Evolutionary conservation across 2,329 filamentous ascomycete species (phyloP).

Genomic region (Verticillium klebahnii): DNA sequence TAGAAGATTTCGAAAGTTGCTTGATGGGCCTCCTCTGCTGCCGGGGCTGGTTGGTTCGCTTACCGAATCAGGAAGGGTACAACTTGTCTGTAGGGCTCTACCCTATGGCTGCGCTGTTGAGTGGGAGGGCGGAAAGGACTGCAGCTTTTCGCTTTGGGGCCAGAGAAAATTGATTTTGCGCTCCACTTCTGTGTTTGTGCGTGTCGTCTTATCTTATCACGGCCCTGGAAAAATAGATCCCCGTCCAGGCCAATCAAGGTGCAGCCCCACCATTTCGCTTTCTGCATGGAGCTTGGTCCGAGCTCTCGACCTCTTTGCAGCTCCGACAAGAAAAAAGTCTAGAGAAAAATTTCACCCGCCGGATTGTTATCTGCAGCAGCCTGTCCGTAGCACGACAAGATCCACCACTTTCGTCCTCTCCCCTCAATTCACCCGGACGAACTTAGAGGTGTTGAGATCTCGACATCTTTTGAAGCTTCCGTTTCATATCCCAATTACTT

Average conservation of each 20-base stretch:
- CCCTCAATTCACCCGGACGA: neutral
- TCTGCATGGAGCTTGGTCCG: conserved; percentile 11
- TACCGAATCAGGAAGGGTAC: conserved; percentile 22
- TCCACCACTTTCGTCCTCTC: neutral
- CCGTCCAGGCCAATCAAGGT: conserved; percentile 9
- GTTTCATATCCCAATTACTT: neutral
- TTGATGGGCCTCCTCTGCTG: neutral
- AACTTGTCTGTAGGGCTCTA: neutral
- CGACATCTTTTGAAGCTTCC: conserved; percentile 1
- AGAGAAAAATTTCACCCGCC: conserved; percentile 10
- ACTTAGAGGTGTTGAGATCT: neutral
- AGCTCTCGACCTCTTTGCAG: conserved; percentile 7
- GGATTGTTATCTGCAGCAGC: neutral
- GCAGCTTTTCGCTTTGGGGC: neutral
- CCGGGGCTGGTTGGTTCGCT: conserved; percentile 36
- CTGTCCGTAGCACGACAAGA: neutral
- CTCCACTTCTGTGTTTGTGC: neutral
- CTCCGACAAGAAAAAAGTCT: conserved; percentile 12
- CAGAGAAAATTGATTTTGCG: neutral
- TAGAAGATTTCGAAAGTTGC: conserved; percentile 40
- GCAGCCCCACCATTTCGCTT: conserved; percentile 6
- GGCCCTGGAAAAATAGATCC: conserved; percentile 1
- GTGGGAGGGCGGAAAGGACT: no score
- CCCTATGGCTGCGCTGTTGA: neutral
- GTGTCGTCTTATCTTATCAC: neutral